A percentile compares a stretch with the other conserved stretches of the same genome.
Evolutionary conservation across 1,284 basidiomycete species (phyloP).

Genomic region (Xanthoconium separans): DNA sequence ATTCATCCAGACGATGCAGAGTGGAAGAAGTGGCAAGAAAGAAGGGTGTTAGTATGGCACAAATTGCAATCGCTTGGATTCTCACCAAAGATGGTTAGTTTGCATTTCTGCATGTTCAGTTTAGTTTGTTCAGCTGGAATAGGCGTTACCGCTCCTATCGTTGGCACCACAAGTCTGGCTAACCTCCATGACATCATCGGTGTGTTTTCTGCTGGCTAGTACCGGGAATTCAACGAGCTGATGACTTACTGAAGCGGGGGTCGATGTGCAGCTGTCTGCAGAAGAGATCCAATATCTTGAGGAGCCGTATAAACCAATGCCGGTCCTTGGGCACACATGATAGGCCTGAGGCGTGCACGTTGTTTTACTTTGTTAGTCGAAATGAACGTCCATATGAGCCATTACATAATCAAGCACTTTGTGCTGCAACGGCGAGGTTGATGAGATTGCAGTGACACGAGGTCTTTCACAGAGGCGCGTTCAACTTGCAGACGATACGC

Average conservation of each 20-base stretch:
- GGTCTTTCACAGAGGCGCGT: conserved; percentile 5
- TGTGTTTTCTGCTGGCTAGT: conserved; percentile 14
- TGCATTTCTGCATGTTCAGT: background rate
- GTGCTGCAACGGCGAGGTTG: background rate
- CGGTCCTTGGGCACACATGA: conserved; percentile 35
- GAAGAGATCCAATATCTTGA: conserved; percentile 50
- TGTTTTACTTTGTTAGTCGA: background rate
- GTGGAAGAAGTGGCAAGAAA: conserved; percentile 47
- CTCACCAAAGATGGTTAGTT: conserved; percentile 36
- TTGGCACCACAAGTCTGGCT: conserved; percentile 47
- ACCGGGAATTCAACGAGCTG: background rate
- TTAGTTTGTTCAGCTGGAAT: background rate
- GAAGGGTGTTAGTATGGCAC: conserved; percentile 47
- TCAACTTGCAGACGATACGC: background rate
- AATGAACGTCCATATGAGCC: no score
- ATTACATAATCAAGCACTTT: conserved; percentile 15
- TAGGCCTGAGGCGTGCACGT: no score
- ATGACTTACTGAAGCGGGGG: conserved; percentile 24
- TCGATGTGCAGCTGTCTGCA: conserved; percentile 40
- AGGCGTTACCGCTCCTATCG: conserved; percentile 46
- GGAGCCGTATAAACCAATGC: conserved; percentile 41
- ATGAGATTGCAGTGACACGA: conserved; percentile 12
- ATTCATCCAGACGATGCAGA: conserved; percentile 15
- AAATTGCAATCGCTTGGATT: conserved; percentile 53
- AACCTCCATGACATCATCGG: conserved; percentile 46